phyloP scores from a whole-genome alignment of 2,329 filamentous ascomycete species.

The Macrophomina tecta region DNA sequence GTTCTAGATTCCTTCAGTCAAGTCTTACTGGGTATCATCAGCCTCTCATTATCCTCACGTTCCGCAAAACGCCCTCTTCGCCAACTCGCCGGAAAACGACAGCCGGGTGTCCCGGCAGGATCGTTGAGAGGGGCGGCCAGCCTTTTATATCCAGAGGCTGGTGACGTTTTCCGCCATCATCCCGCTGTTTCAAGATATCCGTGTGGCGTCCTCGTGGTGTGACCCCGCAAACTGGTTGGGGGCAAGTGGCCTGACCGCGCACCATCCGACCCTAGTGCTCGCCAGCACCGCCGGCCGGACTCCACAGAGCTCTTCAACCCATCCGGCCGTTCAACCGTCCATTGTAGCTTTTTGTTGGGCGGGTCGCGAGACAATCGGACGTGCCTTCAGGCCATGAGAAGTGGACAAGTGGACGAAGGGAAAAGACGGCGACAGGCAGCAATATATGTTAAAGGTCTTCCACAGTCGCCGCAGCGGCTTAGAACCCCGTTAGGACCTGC shows the following conservation, averaged over 20 bases:
- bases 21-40: not conserved
- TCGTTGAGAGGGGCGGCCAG: not conserved
- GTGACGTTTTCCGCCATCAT: not conserved
- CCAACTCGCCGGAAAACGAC: not conserved
- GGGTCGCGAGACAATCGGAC: conserved; percentile 10
- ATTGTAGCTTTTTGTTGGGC: conserved; percentile 14
- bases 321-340: not conserved
- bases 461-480: not conserved
- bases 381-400: not conserved
- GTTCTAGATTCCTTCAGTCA: not conserved
- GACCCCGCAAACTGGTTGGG: conserved; percentile 24
- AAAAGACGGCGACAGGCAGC: not conserved
- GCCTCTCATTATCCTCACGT: not conserved
- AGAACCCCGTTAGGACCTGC: not conserved
- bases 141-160: not conserved
- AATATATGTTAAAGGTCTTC: conserved; percentile 4
- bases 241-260: conserved; percentile 19
- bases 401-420: not conserved
- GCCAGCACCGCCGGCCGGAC: not conserved
- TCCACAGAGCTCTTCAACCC: conserved; percentile 17
- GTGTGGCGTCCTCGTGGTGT: conserved; percentile 19
- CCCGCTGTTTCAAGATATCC: not conserved
- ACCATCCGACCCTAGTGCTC: conserved; percentile 4
- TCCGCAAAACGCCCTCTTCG: not conserved
- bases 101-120: not conserved